phyloP scores from a whole-genome alignment of 495 filamentous ascomycete species.

The Penicillium roqueforti region DNA sequence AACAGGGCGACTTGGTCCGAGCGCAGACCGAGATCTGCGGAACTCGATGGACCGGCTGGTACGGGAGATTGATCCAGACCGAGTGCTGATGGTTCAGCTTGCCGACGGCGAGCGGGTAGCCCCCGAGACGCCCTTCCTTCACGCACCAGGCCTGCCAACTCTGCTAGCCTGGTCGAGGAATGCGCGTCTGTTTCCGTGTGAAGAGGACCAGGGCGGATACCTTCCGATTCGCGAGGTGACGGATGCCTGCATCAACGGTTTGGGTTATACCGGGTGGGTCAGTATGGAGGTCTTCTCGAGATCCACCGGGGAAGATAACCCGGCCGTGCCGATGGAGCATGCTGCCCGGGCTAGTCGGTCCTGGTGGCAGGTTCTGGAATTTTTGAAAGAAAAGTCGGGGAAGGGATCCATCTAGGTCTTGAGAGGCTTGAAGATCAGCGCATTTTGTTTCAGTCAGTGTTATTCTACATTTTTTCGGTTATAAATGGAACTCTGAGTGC shows the following conservation, averaged over 20 bases:
- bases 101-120: constrained; percentile 63
- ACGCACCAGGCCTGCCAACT: constrained; percentile 10
- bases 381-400: constrained; percentile 5
- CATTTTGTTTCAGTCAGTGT: background rate
- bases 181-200: constrained; percentile 64
- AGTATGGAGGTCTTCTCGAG: constrained; percentile 70
- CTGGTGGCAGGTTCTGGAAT: constrained; percentile 45
- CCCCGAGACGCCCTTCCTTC: constrained; percentile 16
- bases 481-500: background rate
- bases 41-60: constrained; percentile 53
- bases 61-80: constrained; percentile 50
- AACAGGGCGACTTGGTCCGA: constrained; percentile 39
- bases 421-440: background rate
- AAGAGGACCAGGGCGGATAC: constrained; percentile 60
- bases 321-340: constrained; percentile 56
- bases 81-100: constrained; percentile 69
- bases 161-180: constrained; percentile 62
- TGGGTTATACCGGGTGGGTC: constrained; percentile 67
- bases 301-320: constrained; percentile 48
- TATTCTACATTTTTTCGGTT: background rate
- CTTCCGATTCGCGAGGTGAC: constrained; percentile 54
- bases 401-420: background rate
- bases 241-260: constrained; percentile 49
- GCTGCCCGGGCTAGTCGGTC: constrained; percentile 55
- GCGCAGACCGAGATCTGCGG: constrained; percentile 51